phyloP scores from a whole-genome alignment of 768 basidiomycete genomes.

The Agaricus blazei region DNA sequence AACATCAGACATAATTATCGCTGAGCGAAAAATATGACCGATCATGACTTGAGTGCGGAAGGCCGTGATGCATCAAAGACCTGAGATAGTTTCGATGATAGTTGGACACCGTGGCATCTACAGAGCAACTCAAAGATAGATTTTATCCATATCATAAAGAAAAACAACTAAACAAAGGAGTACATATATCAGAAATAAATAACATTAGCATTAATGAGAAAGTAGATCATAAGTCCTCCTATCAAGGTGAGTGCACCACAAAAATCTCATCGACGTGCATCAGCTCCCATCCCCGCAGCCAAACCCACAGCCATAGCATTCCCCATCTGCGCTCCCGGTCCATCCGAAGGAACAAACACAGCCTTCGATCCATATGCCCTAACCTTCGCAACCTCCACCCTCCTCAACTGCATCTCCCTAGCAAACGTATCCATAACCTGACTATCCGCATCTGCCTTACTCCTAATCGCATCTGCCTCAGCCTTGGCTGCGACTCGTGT shows the following conservation, averaged over 20 bases:
- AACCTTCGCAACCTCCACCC: slow-evolving; percentile 60
- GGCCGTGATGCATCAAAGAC: no score
- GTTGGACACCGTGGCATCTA: no score
- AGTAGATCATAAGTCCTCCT: neutral
- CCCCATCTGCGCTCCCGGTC: slow-evolving; percentile 52
- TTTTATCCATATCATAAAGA: no score
- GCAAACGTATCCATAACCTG: slow-evolving; percentile 62
- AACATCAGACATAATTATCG: no score
- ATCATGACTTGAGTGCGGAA: no score
- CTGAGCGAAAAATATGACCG: no score
- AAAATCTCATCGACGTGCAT: slow-evolving; percentile 15
- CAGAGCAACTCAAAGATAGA: no score
- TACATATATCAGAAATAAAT: no score
- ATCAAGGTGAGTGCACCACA: neutral
- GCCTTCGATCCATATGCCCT: slow-evolving; percentile 65
- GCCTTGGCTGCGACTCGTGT: slow-evolving; percentile 72
- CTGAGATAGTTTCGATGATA: no score
- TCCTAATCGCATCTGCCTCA: slow-evolving; percentile 62
- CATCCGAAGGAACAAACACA: slow-evolving; percentile 66
- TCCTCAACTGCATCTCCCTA: slow-evolving; percentile 68
- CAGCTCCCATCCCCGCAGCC: slow-evolving; percentile 59
- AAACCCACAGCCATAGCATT: slow-evolving; percentile 62
- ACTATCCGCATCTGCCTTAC: slow-evolving; percentile 60
- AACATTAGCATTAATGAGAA: no score
- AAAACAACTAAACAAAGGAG: no score